Evolutionary conservation across 257 asterid genomes (phyloP).

Genomic region (Anisodus acutangulus): DNA sequence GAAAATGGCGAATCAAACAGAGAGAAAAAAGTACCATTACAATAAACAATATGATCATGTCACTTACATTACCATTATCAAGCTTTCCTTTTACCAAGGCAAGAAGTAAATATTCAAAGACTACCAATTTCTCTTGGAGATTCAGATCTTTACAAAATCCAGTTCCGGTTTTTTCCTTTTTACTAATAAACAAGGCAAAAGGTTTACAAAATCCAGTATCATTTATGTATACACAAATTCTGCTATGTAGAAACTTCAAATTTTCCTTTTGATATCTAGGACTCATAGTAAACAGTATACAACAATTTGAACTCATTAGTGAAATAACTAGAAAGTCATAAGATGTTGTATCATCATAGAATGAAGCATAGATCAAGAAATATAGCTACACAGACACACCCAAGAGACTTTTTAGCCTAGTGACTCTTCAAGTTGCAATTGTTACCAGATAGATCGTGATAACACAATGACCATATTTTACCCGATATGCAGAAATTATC

Average conservation of each 20-base stretch:
- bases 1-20: background rate
- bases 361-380: background rate
- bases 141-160: background rate
- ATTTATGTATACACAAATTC: background rate
- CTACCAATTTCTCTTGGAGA: background rate
- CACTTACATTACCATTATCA: background rate
- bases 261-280: background rate
- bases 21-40: background rate
- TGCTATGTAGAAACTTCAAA: background rate
- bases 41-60: constrained; percentile 7
- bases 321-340: no score
- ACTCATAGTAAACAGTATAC: background rate
- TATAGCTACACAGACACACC: background rate
- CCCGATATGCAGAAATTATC: background rate
- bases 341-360: background rate
- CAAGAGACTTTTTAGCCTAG: background rate
- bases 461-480: background rate
- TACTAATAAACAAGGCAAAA: background rate
- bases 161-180: background rate
- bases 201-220: background rate
- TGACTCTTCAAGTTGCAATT: background rate
- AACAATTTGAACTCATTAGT: background rate
- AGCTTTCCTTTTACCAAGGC: background rate
- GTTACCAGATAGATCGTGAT: background rate
- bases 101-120: background rate